Base-by-base conservation (phyloP, 768 basidiomycete species). In the Terana coerulea region DNA sequence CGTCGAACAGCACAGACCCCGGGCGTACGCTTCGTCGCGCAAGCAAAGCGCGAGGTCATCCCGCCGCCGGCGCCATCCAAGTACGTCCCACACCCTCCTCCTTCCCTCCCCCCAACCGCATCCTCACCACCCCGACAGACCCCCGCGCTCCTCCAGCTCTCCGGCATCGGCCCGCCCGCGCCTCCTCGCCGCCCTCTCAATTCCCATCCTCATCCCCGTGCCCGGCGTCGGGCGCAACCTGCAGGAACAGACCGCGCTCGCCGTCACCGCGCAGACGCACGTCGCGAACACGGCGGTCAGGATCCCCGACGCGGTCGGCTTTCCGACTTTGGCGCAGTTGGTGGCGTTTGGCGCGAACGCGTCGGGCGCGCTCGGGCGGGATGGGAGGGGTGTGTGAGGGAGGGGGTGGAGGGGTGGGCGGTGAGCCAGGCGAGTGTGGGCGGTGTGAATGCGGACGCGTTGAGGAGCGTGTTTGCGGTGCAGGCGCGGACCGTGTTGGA, bases 11-110 rank as follows among this genome's bases (percentile, higher is more conserved):
- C 14, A 25, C 43, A 19, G 19, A 6, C 19, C 9, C 11, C 29
- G 14, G 9, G 26, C 29, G 15, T 10, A 11, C 50, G 45, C 5
- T 76, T 74, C 59, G 68, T 62, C 6, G 78, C 72, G 1, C 57
- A 58, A 19, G 79, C 77, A 0, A 65, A 72, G 6, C 66, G 69
- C 21, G 79, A 82, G 49, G 76, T 80, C 41, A 78, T 82, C 54
- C 50, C 81, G 75, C 78, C 26, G 79, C 77, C 3, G 80, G 80
- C n/a, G 75, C 78, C 2, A 76, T 81, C 48, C 47, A n/a, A n/a
- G n/a, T n/a, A n/a, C n/a, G n/a, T n/a, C n/a, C n/a, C n/a, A n/a
- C n/a, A n/a, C n/a, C n/a, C n/a, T n/a, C n/a, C n/a, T n/a, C n/a
- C n/a, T n/a, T n/a, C n/a, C n/a, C n/a, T n/a, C n/a, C n/a, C n/a